Conservation (phyloP, 495 filamentous ascomycete genomes). For the Rostrohypoxylon terebratum region DNA sequence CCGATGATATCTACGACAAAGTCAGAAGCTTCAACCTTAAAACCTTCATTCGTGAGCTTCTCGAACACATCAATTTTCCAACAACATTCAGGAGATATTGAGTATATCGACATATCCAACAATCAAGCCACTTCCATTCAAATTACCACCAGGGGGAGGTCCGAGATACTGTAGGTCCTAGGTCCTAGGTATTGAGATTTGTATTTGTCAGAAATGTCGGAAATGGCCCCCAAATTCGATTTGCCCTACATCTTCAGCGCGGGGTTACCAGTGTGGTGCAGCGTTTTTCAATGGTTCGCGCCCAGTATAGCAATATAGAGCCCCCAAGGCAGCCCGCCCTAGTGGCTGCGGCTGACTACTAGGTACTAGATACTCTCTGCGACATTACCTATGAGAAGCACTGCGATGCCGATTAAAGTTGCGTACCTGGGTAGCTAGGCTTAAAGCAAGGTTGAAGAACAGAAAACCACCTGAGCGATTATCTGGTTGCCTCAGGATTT, state of each 20-base stretch:
- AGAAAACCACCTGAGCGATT: neutral
- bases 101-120: neutral
- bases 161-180: neutral
- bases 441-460: slow-evolving; percentile 9
- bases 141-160: neutral
- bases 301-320: neutral
- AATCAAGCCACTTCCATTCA: neutral
- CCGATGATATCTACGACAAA: neutral
- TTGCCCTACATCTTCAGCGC: neutral
- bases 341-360: neutral
- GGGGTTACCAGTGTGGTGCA: neutral
- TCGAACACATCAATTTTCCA: neutral
- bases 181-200: too few species aligned
- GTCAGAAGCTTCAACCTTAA: neutral
- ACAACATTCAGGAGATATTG: neutral
- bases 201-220: neutral
- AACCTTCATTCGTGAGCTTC: neutral
- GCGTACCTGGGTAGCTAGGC: slow-evolving; percentile 2
- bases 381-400: neutral
- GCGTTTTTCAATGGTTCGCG: slow-evolving; percentile 4
- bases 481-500: slow-evolving; percentile 10
- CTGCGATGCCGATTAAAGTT: slow-evolving; percentile 4
- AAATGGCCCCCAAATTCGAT: neutral
- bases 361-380: neutral
- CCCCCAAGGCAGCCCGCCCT: slow-evolving; percentile 2